These are phyloP conservation scores for Microcera coccophila DNA, from an alignment of 2,329 filamentous ascomycete species.

Conservation along the genomic window DNA sequence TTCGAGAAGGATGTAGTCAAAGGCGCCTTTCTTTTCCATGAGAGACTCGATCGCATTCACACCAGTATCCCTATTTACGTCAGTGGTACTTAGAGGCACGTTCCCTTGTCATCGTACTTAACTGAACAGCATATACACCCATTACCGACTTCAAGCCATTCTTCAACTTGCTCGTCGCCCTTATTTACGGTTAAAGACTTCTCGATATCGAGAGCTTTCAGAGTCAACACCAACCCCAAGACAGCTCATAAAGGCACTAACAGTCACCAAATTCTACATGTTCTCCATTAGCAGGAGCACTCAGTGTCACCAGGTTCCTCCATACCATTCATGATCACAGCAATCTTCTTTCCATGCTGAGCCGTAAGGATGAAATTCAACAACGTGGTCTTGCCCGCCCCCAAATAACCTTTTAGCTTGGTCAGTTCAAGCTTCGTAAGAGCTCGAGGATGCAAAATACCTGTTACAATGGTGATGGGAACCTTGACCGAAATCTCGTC, in stretches of 20 bases:
- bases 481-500: constrained; percentile 59
- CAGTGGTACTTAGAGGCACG: constrained; percentile 8
- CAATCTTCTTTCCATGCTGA: constrained; percentile 95
- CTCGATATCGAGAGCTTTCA: constrained; percentile 87
- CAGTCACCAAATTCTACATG: constrained; percentile 74
- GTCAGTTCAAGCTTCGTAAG: constrained; percentile 3
- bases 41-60: constrained; percentile 93
- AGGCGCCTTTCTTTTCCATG: constrained; percentile 89
- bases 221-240: constrained; percentile 6
- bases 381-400: constrained; percentile 91
- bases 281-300: constrained; percentile 12
- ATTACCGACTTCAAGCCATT: constrained; percentile 95
- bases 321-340: constrained; percentile 87
- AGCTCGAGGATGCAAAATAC: constrained; percentile 35
- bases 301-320: not conserved
- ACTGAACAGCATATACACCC: constrained; percentile 98
- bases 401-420: constrained; percentile 72
- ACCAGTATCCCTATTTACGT: constrained; percentile 67
- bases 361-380: constrained; percentile 95
- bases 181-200: constrained; percentile 90
- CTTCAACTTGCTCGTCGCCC: constrained; percentile 75
- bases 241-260: constrained; percentile 38
- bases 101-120: constrained; percentile 56
- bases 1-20: constrained; percentile 96
- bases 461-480: constrained; percentile 81